These are phyloP conservation scores for Zelopaecilomyces penicillatus DNA, from an alignment of 2,329 filamentous ascomycete species.

Conservation along the genomic window DNA sequence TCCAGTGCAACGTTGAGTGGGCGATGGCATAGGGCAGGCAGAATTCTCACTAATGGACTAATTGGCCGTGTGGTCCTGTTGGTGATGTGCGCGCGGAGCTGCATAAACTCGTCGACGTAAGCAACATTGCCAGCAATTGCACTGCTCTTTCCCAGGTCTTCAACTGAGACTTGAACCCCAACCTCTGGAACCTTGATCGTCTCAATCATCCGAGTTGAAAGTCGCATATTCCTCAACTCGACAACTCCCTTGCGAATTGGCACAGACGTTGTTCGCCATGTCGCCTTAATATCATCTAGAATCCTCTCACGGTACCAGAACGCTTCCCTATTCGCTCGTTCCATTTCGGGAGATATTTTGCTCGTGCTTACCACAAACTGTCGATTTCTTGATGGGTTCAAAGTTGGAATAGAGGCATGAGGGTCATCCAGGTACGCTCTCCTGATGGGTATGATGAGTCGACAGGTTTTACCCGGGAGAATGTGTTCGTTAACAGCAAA, in stretches of 20 bases:
- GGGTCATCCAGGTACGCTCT: slow-evolving; percentile 70
- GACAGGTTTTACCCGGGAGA: slow-evolving; percentile 60
- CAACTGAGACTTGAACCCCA: slow-evolving; percentile 54
- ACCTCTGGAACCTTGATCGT: slow-evolving; percentile 74
- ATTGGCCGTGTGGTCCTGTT: slow-evolving; percentile 66
- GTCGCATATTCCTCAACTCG: slow-evolving; percentile 66
- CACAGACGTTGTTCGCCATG: slow-evolving; percentile 55
- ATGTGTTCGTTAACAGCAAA: slow-evolving; percentile 47
- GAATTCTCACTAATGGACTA: slow-evolving; percentile 63
- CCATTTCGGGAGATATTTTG: slow-evolving; percentile 69
- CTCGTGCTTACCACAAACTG: slow-evolving; percentile 84
- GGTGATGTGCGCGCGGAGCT: slow-evolving; percentile 59
- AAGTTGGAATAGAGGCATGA: slow-evolving; percentile 66
- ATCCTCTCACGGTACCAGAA: slow-evolving; percentile 90
- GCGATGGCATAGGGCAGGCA: slow-evolving; percentile 68
- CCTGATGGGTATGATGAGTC: slow-evolving; percentile 67
- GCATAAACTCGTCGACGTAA: slow-evolving; percentile 50
- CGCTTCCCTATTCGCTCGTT: slow-evolving; percentile 68
- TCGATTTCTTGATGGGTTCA: slow-evolving; percentile 75
- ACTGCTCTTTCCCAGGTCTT: slow-evolving; percentile 16
- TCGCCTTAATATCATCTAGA: slow-evolving; percentile 60
- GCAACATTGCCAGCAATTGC: slow-evolving; percentile 15
- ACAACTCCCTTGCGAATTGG: slow-evolving; percentile 55
- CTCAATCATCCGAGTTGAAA: slow-evolving; percentile 74
- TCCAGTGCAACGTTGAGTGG: slow-evolving; percentile 67